Base-by-base conservation (phyloP, 2,329 filamentous ascomycete species). In the Aspergillus candidus region DNA sequence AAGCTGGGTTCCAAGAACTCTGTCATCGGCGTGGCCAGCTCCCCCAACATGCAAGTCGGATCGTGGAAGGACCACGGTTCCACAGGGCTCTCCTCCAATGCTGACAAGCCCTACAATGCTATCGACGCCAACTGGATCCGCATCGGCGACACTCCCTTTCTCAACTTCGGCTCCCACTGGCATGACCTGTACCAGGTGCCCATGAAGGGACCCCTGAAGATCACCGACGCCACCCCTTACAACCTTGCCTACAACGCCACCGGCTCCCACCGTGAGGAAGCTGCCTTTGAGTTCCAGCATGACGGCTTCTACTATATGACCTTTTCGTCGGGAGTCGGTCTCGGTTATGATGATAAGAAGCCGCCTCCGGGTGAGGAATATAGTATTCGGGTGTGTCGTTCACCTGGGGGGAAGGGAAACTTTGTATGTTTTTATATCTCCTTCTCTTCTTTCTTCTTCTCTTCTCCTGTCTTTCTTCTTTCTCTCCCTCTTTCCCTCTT, bases 81-180 rank as follows among this genome's bases (percentile, higher is more conserved):
- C 8, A 50, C 63, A 15, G 63, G 63, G 4, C 46, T 68, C 36
- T 65, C 33, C 72, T 74, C 37, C 51, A 62, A 22, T 40, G 57
- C 4, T 56, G 39, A 59, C 38, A 70, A 67, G 40, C 45, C 61
- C 8, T 82, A 78, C 65, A 82, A 82, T 53, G 74, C 76, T 40
- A 82, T 88, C 54, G 84, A 82, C 55, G 65, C 72, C 8, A 78
- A 77, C 53, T 66, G 81, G 32, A 62, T 80, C 49, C 55, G 63
- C 22, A 69, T 67, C 10, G 65, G 62, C 41, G 57, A 50, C 33
- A 57, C 52, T 8, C 72, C 73, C 51, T 71, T 73, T 46, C 64
- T 82, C 51, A 78, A 72, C 48, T 87, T 84, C 48, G 84, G 83
- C 38, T 83, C 78, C n/a, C 87, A 84, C 73, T 88, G 82, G 82